Evolutionary conservation across 2,329 filamentous ascomycete genomes (phyloP).

Genomic region (Metarhizium brunneum): DNA sequence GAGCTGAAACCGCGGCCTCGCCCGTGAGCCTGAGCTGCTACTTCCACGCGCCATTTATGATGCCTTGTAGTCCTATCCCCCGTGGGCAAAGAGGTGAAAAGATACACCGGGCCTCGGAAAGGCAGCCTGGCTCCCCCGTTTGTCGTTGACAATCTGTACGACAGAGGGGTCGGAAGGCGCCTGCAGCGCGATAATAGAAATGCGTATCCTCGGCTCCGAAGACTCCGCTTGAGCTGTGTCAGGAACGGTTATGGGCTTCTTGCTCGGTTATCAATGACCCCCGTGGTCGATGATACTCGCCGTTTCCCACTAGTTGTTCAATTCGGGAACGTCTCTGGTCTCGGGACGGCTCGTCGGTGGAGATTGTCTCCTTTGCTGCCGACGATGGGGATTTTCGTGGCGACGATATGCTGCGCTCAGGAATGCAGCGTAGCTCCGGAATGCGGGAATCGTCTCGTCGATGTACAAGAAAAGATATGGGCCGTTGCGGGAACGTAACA

Average conservation of each 20-base stretch:
- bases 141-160: slow-evolving; percentile 1
- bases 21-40: slow-evolving; percentile 15
- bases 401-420: not conserved
- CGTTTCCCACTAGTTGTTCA: not conserved
- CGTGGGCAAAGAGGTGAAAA: not conserved
- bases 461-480: not conserved
- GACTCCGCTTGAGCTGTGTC: not conserved
- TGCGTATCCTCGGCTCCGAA: not conserved
- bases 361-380: not conserved
- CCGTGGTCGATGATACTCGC: not conserved
- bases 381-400: not conserved
- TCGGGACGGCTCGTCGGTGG: slow-evolving; percentile 1
- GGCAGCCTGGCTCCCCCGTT: not conserved
- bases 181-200: not conserved
- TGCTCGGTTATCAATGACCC: not conserved
- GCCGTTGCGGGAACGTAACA: not conserved
- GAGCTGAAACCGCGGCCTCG: slow-evolving; percentile 30
- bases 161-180: slow-evolving; percentile 4
- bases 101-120: not conserved
- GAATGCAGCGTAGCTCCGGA: not conserved
- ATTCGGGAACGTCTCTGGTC: not conserved
- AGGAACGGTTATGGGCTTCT: too few species aligned
- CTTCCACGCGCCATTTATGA: slow-evolving; percentile 12
- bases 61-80: not conserved
- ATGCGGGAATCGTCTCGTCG: not conserved